These are phyloP conservation scores for Pleurotus tuber-regium DNA, from an alignment of 768 basidiomycete species.

Conservation along the genomic window DNA sequence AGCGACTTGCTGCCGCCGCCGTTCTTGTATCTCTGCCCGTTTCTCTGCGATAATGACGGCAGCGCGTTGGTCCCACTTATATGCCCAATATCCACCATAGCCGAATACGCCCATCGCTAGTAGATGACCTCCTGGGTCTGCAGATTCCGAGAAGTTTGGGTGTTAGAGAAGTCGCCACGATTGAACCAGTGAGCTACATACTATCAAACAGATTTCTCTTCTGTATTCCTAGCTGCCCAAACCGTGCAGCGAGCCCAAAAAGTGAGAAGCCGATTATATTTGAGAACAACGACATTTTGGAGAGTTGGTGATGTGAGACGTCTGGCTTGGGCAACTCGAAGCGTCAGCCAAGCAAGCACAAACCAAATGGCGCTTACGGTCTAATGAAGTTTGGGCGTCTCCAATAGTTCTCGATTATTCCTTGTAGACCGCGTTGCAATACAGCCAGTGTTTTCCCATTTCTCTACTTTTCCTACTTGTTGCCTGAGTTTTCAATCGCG, in stretches of 20 bases:
- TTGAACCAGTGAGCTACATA: constrained; percentile 38
- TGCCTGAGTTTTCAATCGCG: neutral
- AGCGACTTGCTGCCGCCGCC: constrained; percentile 38
- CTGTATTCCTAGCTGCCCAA: constrained; percentile 88
- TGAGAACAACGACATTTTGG: constrained; percentile 58
- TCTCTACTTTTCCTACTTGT: neutral
- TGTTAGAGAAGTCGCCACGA: neutral
- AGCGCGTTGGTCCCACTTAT: constrained; percentile 63
- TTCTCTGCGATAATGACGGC: constrained; percentile 61
- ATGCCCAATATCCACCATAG: constrained; percentile 72
- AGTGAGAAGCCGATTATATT: constrained; percentile 76
- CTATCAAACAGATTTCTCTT: constrained; percentile 76
- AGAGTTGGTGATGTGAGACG: neutral
- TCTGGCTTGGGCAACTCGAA: neutral
- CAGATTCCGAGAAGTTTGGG: neutral
- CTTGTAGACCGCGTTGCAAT: constrained; percentile 11
- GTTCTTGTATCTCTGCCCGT: constrained; percentile 54
- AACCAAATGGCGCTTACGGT: neutral
- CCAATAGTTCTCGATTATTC: constrained; percentile 1
- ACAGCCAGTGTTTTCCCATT: constrained; percentile 24
- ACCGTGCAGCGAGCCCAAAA: constrained; percentile 79
- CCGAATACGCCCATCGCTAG: constrained; percentile 71
- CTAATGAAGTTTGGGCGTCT: constrained; percentile 7
- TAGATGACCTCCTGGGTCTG: constrained; percentile 73
- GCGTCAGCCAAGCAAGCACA: neutral